A percentile compares a stretch with the other conserved stretches of the same genome.
Conservation (phyloP, 2,329 filamentous ascomycete species). For the Fusarium torulosum region DNA sequence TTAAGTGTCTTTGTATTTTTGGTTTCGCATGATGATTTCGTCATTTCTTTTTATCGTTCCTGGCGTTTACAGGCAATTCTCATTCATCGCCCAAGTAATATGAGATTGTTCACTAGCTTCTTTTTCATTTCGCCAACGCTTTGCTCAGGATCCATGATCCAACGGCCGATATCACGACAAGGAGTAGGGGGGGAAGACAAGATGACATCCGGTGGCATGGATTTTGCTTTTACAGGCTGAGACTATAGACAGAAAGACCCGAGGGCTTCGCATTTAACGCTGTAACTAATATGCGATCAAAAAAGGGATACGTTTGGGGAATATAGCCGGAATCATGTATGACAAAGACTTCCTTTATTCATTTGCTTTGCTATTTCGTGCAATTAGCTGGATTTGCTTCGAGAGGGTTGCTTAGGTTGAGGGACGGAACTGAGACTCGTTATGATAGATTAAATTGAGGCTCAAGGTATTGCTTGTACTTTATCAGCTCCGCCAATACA, state of each 20-base stretch:
- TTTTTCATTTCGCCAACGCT: constrained; percentile 38
- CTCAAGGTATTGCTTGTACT: constrained; percentile 27
- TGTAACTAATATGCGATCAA: constrained; percentile 56
- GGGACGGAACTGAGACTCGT: constrained; percentile 41
- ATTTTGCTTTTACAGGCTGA: constrained; percentile 52
- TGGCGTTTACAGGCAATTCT: constrained; percentile 41
- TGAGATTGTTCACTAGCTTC: constrained; percentile 40
- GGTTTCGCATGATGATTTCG: constrained; percentile 14
- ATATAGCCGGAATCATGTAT: constrained; percentile 52
- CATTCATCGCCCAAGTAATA: constrained; percentile 26
- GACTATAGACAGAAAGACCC: constrained; percentile 54
- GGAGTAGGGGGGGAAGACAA: constrained; percentile 44
- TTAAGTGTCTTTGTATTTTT: constrained; percentile 22
- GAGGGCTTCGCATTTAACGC: constrained; percentile 49
- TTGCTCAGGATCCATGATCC: constrained; percentile 45
- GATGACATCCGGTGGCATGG: constrained; percentile 47
- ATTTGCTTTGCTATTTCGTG: constrained; percentile 40
- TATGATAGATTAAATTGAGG: constrained; percentile 42
- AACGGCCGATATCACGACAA: constrained; percentile 45
- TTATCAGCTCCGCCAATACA: constrained; percentile 1
- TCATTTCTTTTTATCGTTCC: constrained; percentile 32
- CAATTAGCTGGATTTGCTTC: constrained; percentile 37
- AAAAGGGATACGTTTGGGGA: constrained; percentile 51
- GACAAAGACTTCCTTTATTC: constrained; percentile 50
- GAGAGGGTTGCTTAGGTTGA: constrained; percentile 33